Evolutionary conservation across 1,284 basidiomycete genomes (phyloP).

Genomic region (Hemileia vastatrix): DNA sequence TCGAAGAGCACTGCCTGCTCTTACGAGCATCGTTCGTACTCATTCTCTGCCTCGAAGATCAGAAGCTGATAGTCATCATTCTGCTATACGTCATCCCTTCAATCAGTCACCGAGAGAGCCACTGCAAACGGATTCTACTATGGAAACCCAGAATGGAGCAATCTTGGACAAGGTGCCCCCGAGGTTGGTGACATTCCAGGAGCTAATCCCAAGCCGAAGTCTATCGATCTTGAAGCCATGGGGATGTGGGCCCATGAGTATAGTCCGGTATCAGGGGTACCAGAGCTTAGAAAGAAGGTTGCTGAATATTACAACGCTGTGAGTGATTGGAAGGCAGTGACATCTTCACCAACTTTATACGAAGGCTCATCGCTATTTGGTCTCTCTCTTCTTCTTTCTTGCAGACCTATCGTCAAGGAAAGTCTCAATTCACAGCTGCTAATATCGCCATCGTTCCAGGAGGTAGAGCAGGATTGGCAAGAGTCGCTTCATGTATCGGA

Average conservation of each 20-base stretch:
- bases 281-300: conserved; percentile 27
- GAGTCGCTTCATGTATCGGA: conserved; percentile 63
- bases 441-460: conserved; percentile 74
- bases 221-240: conserved; percentile 53
- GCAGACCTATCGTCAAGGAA: conserved; percentile 70
- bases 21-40: too few relatives aligned
- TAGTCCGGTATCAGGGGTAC: neutral
- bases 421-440: conserved; percentile 51
- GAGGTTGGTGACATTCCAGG: conserved; percentile 60
- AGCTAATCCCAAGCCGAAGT: conserved; percentile 57
- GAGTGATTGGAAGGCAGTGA: conserved; percentile 71
- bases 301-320: conserved; percentile 60
- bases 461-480: conserved; percentile 72
- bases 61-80: too few relatives aligned
- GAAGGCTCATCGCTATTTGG: neutral
- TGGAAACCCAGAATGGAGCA: conserved; percentile 63
- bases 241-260: conserved; percentile 54
- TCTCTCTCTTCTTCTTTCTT: conserved; percentile 1
- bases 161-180: conserved; percentile 71
- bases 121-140: conserved; percentile 81
- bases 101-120: conserved; percentile 49
- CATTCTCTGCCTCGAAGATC: too few relatives aligned
- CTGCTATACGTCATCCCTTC: too few relatives aligned
- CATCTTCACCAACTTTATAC: conserved; percentile 26
- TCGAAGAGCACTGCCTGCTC: too few relatives aligned